phyloP scores from a whole-genome alignment of 177 flowering plant genomes.

The Vitis hybrid region DNA sequence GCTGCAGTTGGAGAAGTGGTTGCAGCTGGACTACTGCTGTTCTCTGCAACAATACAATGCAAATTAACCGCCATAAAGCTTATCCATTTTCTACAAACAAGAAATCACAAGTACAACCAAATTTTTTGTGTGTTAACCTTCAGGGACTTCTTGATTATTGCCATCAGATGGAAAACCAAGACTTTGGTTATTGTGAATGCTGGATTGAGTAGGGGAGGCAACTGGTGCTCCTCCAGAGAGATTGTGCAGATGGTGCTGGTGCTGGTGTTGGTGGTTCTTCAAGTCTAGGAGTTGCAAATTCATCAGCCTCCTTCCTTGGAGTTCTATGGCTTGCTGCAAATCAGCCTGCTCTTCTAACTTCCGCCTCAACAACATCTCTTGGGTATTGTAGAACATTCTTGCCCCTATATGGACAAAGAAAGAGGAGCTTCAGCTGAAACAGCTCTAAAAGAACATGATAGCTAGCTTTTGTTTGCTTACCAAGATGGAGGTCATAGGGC shows the following conservation, averaged over 20 bases:
- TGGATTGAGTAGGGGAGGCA: slow-evolving; percentile 31
- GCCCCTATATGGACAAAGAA: slow-evolving; percentile 39
- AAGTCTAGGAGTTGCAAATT: slow-evolving; percentile 70
- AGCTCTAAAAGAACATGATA: neutral
- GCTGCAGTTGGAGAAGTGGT: slow-evolving; percentile 19
- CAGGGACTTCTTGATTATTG: slow-evolving; percentile 30
- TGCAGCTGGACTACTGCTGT: slow-evolving; percentile 25
- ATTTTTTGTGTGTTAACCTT: slow-evolving; percentile 35
- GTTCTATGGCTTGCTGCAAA: slow-evolving; percentile 80
- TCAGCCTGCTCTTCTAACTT: slow-evolving; percentile 80
- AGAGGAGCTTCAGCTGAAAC: neutral
- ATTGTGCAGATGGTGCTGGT: slow-evolving; percentile 37
- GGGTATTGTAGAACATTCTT: slow-evolving; percentile 60
- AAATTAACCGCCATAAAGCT: neutral
- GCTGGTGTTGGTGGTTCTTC: slow-evolving; percentile 44
- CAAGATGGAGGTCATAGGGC: slow-evolving; percentile 54
- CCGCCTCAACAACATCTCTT: slow-evolving; percentile 65
- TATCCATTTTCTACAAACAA: neutral
- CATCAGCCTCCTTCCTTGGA: slow-evolving; percentile 71
- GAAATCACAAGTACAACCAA: neutral
- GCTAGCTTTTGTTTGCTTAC: slow-evolving; percentile 26
- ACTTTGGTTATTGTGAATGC: slow-evolving; percentile 18
- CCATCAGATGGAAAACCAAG: slow-evolving; percentile 27
- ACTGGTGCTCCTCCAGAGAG: slow-evolving; percentile 35
- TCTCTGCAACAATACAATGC: slow-evolving; percentile 26